Base-by-base conservation (phyloP, 2,329 filamentous ascomycete genomes). In the Fusarium subglutinans region DNA sequence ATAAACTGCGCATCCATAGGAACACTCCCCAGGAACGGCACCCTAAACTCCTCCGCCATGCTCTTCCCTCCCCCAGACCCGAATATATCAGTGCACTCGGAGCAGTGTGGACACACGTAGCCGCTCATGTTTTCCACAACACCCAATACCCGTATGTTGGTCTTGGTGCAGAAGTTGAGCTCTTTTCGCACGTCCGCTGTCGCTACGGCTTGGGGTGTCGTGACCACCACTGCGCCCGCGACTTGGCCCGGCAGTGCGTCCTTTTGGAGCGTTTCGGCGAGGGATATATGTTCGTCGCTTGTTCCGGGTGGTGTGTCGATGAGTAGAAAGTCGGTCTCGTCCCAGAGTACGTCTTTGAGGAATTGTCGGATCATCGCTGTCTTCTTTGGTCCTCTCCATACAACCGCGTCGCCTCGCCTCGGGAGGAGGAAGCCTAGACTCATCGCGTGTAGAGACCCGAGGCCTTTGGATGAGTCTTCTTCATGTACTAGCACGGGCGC, bases 351-450 rank as follows among this genome's bases (percentile, higher is more conserved):
- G 79, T 98, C 95, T 3, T 93, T 93, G 35, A 99, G 87, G 80
- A 99, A 99, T 82, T 99, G 96, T 45, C 95, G 91, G 66, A 99
- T 94, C 96, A 99, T 99, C 57, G 96, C 96, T 9, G 96, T 99
- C 86, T 99, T 99, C 84, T 99, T 99, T 6, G 96, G 96, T 0
- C 96, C 96, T 60, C 96, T 90, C 96, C 96, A 99, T 44, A 99
- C 96, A 1, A 99, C 95, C 1, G 96, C 96, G 78, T 98, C 95
- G 71, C 93, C 94, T 77, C 96, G 88, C 70, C 91, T 90, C 8
- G 92, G 91, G 11, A 99, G 88, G 12, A 99, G 88, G 79, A 99
- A 98, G 6, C 95, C 96, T 4, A 99, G 87, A 63, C 94, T 98
- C 93, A 98, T 98, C 82, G 94, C 96, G 69, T 90, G 89, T 15